A percentile compares a stretch with the other conserved stretches of the same genome.
Evolutionary conservation across 495 filamentous ascomycete genomes (phyloP).

Genomic region (Aspergillus wentii): DNA sequence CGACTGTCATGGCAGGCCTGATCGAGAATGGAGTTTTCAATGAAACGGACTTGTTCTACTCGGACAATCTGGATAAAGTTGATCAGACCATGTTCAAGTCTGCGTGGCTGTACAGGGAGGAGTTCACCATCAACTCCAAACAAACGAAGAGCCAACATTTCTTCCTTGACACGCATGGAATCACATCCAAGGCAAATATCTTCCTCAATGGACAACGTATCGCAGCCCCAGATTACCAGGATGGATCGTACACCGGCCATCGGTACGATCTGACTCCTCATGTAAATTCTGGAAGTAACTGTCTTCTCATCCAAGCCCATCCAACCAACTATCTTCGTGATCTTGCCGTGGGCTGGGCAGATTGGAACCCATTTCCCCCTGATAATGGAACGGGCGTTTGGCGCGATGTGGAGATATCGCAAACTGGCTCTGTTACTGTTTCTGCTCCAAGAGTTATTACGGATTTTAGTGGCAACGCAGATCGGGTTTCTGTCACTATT

Average conservation of each 20-base stretch:
- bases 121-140: constrained; percentile 38
- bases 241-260: constrained; percentile 53
- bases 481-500: constrained; percentile 35
- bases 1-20: constrained; percentile 56
- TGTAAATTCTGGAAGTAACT: constrained; percentile 37
- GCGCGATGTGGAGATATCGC: constrained; percentile 54
- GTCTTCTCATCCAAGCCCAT: constrained; percentile 47
- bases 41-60: constrained; percentile 54
- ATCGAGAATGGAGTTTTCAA: constrained; percentile 49
- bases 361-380: constrained; percentile 62
- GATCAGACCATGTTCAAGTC: constrained; percentile 43
- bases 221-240: constrained; percentile 41
- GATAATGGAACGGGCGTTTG: constrained; percentile 60
- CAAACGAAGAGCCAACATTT: constrained; percentile 42
- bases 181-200: constrained; percentile 57
- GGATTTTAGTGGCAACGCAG: constrained; percentile 23
- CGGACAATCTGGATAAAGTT: constrained; percentile 40
- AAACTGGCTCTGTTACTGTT: constrained; percentile 50
- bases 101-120: constrained; percentile 60
- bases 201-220: constrained; percentile 54
- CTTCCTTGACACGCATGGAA: constrained; percentile 52
- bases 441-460: constrained; percentile 46
- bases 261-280: constrained; percentile 48
- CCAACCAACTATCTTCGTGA: constrained; percentile 57
- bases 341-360: constrained; percentile 55